Percentiles rank a stretch among this genome's conserved stretches.
These are phyloP conservation scores for Entomophthora muscae DNA, from an alignment of 371 early-diverging fungal genomes.

Conservation along the genomic window DNA sequence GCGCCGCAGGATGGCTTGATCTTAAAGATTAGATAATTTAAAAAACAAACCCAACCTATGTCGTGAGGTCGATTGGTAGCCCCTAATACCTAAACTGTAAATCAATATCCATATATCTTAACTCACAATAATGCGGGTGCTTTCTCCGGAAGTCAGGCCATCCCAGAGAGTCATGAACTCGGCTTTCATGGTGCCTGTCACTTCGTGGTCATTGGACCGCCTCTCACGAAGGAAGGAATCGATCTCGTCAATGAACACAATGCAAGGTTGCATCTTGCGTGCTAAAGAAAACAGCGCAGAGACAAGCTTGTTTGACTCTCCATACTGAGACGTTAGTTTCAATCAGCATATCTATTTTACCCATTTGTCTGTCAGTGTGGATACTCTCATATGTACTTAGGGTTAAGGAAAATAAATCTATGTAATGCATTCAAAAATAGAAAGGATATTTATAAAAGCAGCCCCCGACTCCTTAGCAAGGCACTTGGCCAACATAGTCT, in stretches of 20 bases:
- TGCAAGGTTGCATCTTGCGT: constrained; percentile 79
- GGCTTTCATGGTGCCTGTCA: constrained; percentile 93
- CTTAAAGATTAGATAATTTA: constrained; percentile 15
- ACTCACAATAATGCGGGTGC: constrained; percentile 48
- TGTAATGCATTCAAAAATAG: not conserved
- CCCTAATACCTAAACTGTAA: constrained; percentile 40
- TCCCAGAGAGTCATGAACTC: constrained; percentile 98
- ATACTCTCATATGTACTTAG: constrained; percentile 41
- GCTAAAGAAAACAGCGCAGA: constrained; percentile 86
- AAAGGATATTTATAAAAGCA: constrained; percentile 73
- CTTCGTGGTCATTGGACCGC: constrained; percentile 81
- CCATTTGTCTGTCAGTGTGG: constrained; percentile 94
- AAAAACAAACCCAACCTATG: constrained; percentile 24
- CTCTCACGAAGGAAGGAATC: constrained; percentile 92
- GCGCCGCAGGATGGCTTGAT: constrained; percentile 83
- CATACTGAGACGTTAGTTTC: constrained; percentile 32
- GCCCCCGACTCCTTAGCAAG: constrained; percentile 90
- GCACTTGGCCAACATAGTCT: constrained; percentile 96
- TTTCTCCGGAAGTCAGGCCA: constrained; percentile 69
- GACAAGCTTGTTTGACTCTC: constrained; percentile 89
- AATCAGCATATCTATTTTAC: constrained; percentile 11
- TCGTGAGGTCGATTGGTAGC: constrained; percentile 97
- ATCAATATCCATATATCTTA: not conserved
- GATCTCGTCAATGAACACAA: constrained; percentile 96
- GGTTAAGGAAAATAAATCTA: not conserved